phyloP scores from a whole-genome alignment of 2,329 filamentous ascomycete genomes.

The Coniochaeta pulveracea region DNA sequence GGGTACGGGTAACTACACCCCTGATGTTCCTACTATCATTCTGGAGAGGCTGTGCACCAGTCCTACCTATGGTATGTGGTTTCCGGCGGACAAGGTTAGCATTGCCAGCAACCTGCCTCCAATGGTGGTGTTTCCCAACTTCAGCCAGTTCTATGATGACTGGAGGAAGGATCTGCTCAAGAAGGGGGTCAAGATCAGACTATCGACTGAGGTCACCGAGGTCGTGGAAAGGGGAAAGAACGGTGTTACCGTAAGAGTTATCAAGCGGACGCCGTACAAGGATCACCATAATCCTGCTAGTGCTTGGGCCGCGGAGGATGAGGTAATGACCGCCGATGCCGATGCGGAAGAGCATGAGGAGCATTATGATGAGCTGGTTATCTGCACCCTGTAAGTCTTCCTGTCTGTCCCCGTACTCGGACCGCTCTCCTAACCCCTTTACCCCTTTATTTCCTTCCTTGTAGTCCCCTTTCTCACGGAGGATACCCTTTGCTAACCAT shows the following conservation, averaged over 20 bases:
- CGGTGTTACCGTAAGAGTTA: conserved; percentile 37
- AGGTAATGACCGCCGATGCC: conserved; percentile 26
- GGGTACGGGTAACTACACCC: conserved; percentile 64
- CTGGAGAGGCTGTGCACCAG: conserved; percentile 49
- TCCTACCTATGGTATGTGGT: conserved; percentile 50
- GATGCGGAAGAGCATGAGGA: conserved; percentile 41
- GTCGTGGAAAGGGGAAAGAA: conserved; percentile 38
- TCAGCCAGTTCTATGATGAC: conserved; percentile 47
- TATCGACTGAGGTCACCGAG: conserved; percentile 31
- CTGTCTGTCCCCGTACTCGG: neutral
- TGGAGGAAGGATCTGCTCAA: conserved; percentile 43
- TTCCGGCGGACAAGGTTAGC: conserved; percentile 33
- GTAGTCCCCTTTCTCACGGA: neutral
- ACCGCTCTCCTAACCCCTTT: conserved; percentile 21
- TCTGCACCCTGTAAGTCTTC: conserved; percentile 28
- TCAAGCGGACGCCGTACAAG: conserved; percentile 25
- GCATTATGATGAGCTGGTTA: conserved; percentile 53
- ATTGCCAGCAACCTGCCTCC: conserved; percentile 47
- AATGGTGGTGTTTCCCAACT: conserved; percentile 56
- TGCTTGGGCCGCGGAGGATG: conserved; percentile 9
- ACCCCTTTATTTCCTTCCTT: conserved; percentile 23
- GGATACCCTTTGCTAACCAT: neutral
- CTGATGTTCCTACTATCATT: conserved; percentile 58
- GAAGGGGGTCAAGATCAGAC: conserved; percentile 42
- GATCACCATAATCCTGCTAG: conserved; percentile 18